Conservation (phyloP, 106 monocot species). For the Platanthera guangdongensis region DNA sequence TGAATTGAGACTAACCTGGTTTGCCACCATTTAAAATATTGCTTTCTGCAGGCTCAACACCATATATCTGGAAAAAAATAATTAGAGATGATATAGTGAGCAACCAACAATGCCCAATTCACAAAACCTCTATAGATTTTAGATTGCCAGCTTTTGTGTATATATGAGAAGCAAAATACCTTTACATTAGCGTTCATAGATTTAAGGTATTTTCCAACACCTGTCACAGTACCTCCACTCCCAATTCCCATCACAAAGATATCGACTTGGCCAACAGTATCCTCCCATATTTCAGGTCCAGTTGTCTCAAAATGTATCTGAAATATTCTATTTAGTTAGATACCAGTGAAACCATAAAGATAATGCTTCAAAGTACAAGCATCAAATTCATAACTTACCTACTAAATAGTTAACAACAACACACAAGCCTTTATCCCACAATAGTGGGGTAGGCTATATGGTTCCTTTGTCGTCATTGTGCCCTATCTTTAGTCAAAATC, state of each 20-base stretch:
- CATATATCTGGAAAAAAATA: conserved; percentile 54
- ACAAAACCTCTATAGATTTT: neutral
- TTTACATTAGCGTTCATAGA: conserved; percentile 78
- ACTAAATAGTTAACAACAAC: too few relatives aligned
- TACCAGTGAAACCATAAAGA: neutral
- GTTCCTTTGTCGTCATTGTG: too few relatives aligned
- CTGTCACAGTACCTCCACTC: conserved; percentile 85
- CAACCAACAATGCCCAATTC: neutral
- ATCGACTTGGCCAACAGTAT: conserved; percentile 70
- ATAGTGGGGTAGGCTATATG: too few relatives aligned
- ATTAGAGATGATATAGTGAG: neutral
- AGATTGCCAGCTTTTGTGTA: neutral
- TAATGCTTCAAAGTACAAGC: too few relatives aligned
- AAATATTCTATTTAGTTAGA: neutral
- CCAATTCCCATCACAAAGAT: conserved; percentile 93
- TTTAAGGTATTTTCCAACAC: conserved; percentile 89
- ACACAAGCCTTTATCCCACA: too few relatives aligned
- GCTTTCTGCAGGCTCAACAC: conserved; percentile 92
- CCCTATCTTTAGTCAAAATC: too few relatives aligned
- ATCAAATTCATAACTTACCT: too few relatives aligned
- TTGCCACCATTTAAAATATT: conserved; percentile 93
- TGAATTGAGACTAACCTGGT: conserved; percentile 42
- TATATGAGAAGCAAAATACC: conserved; percentile 23
- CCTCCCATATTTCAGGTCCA: conserved; percentile 93
- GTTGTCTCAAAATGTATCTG: conserved; percentile 87